Base-by-base conservation (phyloP, 441 rosid species). In the Populus hybrid region DNA sequence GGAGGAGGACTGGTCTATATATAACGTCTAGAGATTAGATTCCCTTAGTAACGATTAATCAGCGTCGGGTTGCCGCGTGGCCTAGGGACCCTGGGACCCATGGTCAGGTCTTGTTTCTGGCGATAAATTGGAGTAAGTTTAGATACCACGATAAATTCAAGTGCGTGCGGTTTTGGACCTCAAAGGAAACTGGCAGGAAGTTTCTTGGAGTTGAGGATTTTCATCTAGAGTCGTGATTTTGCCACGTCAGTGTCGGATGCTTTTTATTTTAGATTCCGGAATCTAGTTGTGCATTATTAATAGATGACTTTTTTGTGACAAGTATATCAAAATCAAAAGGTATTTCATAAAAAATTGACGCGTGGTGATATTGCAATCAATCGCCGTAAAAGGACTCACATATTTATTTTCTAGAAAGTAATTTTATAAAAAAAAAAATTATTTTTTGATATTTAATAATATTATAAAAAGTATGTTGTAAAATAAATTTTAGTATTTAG, bases 51-150 rank as follows among this genome's bases (percentile, higher is more conserved):
- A 16, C 76, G 70, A 63, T 32, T 77, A 74, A 82, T 70, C 90
- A 78, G 87, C 85, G 80, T 80, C 90, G 87, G 23, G 86, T 84
- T 75, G 93, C 91, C 90, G 90, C 93, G 91, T 88, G 89, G 88
- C 84, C 0, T 6, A 16, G 46, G 8, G 38, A 32, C 10, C 6
- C 42, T 54, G 78, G 83, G 75, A 12, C 82, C 81, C 23, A 0
- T 10, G 2, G 10, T 36, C 54, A n/a, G 32, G n/a, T 40, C 24
- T 7, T 36, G 6, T 28, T 18, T n/a, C 30, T 5, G 20, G 35
- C 83, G 84, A 83, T 26, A 82, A 46, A 74, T 72, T 70, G 74
- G 20, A 0, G 65, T 28, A 28, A 8, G 18, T 70, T 73, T 20
- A 14, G 65, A 40, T 76, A 40, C 67, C 76, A 78, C 79, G 79